phyloP scores from a whole-genome alignment of 2,329 filamentous ascomycete species.

The Aureobasidium namibiae region DNA sequence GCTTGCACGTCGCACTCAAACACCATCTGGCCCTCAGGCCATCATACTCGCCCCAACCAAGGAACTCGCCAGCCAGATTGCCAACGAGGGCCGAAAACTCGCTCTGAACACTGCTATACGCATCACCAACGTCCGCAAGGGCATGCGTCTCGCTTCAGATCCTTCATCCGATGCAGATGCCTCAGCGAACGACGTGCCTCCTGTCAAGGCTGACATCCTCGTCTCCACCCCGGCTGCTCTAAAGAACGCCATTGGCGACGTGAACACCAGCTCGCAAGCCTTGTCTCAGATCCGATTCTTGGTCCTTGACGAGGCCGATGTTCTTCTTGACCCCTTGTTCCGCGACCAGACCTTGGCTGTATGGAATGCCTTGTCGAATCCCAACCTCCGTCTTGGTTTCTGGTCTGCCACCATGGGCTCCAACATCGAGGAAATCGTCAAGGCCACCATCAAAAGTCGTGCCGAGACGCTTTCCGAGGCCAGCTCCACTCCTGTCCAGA shows the following conservation, averaged over 20 bases:
- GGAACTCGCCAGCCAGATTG: slow-evolving; percentile 43
- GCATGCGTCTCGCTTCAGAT: slow-evolving; percentile 54
- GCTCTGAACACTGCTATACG: slow-evolving; percentile 67
- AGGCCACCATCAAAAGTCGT: slow-evolving; percentile 55
- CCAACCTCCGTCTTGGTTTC: slow-evolving; percentile 64
- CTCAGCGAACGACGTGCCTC: slow-evolving; percentile 27
- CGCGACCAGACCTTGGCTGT: slow-evolving; percentile 77
- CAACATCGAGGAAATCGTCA: slow-evolving; percentile 73
- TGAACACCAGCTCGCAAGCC: slow-evolving; percentile 29
- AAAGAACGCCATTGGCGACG: slow-evolving; percentile 58
- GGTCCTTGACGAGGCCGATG: slow-evolving; percentile 88
- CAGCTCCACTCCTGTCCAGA: not conserved
- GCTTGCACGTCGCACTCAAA: slow-evolving; percentile 18
- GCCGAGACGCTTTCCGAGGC: slow-evolving; percentile 26
- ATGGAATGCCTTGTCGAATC: slow-evolving; percentile 69
- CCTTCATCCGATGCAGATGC: slow-evolving; percentile 31
- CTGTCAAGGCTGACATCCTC: slow-evolving; percentile 55
- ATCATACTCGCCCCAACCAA: slow-evolving; percentile 43
- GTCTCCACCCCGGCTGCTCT: slow-evolving; percentile 74
- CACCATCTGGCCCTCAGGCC: slow-evolving; percentile 25
- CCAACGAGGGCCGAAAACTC: slow-evolving; percentile 73
- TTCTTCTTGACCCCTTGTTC: slow-evolving; percentile 85
- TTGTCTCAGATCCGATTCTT: slow-evolving; percentile 58
- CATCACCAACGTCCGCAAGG: slow-evolving; percentile 76
- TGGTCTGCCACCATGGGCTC: slow-evolving; percentile 98